phyloP scores from a whole-genome alignment of 495 filamentous ascomycete species.

The Talaromyces thailandensis region DNA sequence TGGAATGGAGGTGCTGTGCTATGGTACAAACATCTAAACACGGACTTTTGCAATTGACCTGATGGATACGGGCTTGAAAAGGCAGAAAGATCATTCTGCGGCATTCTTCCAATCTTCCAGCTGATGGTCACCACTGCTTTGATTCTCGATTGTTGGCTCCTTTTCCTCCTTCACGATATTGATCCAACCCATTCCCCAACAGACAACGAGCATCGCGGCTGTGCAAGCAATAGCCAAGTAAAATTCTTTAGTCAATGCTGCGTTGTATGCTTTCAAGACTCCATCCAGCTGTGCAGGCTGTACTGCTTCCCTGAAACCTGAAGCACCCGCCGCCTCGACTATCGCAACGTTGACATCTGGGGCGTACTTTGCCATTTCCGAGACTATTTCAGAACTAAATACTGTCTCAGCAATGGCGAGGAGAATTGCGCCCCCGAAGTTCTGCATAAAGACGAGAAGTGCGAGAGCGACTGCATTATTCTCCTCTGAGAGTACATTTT shows the following conservation, averaged over 20 bases:
- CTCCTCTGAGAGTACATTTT: conserved; percentile 12
- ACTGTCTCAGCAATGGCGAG: conserved; percentile 19
- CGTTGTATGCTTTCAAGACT: conserved; percentile 15
- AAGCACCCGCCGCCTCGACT: conserved; percentile 24
- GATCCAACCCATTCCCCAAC: neutral
- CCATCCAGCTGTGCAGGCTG: conserved; percentile 8
- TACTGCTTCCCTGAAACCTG: conserved; percentile 24
- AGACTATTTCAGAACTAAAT: conserved; percentile 17
- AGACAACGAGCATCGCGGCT: neutral
- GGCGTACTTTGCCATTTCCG: conserved; percentile 12
- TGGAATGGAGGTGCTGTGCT: no score
- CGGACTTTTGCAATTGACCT: no score
- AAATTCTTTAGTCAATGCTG: neutral
- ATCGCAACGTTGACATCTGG: conserved; percentile 17
- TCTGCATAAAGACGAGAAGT: conserved; percentile 21
- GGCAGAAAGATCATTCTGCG: neutral
- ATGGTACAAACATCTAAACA: no score
- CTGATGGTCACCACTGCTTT: neutral
- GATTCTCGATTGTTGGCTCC: neutral
- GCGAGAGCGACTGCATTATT: conserved; percentile 17
- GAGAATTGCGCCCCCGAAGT: conserved; percentile 19
- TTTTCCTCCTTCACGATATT: no score
- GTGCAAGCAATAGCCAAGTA: neutral
- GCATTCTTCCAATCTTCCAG: neutral
- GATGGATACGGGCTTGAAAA: no score